These are phyloP conservation scores for Brassica juncea DNA, from an alignment of 345 rosid species.

Conservation along the genomic window DNA sequence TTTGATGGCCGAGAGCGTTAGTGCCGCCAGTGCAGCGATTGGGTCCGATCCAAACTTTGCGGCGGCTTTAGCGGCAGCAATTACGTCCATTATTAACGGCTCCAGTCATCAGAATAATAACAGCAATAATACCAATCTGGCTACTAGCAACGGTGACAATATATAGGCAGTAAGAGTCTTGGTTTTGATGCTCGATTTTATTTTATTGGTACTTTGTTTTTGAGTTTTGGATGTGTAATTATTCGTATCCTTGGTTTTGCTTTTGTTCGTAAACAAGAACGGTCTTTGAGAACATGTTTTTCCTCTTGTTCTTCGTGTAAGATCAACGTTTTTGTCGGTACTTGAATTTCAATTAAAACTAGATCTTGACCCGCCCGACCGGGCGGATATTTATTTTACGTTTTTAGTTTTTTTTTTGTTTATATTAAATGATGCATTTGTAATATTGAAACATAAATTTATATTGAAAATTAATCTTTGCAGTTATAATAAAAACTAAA, in stretches of 20 bases:
- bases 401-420: no score
- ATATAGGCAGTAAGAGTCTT: slow-evolving; percentile 33
- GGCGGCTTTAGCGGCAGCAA: slow-evolving; percentile 92
- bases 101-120: slow-evolving; percentile 30
- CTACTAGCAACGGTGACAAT: slow-evolving; percentile 36
- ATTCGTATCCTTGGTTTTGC: neutral
- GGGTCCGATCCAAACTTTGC: slow-evolving; percentile 94
- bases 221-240: slow-evolving; percentile 35
- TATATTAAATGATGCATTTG: no score
- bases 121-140: slow-evolving; percentile 34
- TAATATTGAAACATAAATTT: no score
- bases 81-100: slow-evolving; percentile 78
- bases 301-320: slow-evolving; percentile 34
- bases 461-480: no score
- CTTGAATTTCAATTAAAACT: neutral
- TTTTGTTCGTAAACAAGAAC: slow-evolving; percentile 22
- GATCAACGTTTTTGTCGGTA: slow-evolving; percentile 24
- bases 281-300: slow-evolving; percentile 29
- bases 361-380: no score
- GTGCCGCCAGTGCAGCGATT: slow-evolving; percentile 65
- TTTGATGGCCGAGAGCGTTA: slow-evolving; percentile 60
- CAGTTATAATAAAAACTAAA: no score
- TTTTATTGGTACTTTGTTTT: slow-evolving; percentile 11
- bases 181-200: slow-evolving; percentile 14
- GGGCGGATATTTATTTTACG: no score